Conservation (phyloP, 148 eudicot species). For the Vaccinium macrocarpon region DNA sequence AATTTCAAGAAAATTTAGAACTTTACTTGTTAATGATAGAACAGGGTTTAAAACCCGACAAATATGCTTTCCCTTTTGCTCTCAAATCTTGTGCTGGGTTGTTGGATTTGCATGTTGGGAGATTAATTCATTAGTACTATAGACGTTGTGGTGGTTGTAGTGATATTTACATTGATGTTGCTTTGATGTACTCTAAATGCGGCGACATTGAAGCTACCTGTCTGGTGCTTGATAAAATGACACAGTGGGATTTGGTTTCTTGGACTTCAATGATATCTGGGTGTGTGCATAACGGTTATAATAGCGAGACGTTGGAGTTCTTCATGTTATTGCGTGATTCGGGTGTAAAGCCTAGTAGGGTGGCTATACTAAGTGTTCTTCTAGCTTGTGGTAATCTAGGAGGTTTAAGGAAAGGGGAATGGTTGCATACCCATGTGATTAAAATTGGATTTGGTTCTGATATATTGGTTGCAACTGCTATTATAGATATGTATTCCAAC, state of each 20-base stretch:
- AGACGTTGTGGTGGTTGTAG: neutral
- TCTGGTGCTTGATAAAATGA: slow-evolving; percentile 13
- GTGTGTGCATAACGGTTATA: slow-evolving; percentile 14
- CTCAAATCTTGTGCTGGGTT: slow-evolving; percentile 14
- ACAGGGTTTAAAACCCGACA: slow-evolving; percentile 9
- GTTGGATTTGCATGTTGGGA: neutral
- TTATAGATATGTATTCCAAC: slow-evolving; percentile 15
- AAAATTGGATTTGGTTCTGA: slow-evolving; percentile 19
- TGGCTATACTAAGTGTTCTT: slow-evolving; percentile 18
- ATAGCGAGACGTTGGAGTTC: slow-evolving; percentile 15
- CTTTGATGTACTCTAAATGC: slow-evolving; percentile 20
- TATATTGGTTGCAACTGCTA: slow-evolving; percentile 18
- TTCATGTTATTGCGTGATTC: slow-evolving; percentile 15
- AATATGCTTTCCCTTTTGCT: slow-evolving; percentile 6
- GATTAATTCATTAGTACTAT: slow-evolving; percentile 3
- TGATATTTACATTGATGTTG: slow-evolving; percentile 14
- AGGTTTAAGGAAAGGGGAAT: slow-evolving; percentile 13
- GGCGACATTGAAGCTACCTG: slow-evolving; percentile 6
- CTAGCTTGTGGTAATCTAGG: slow-evolving; percentile 22
- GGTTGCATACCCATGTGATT: slow-evolving; percentile 7
- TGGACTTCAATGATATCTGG: slow-evolving; percentile 22
- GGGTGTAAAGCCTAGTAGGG: slow-evolving; percentile 16
- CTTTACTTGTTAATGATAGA: neutral
- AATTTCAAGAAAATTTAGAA: neutral
- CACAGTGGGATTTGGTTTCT: slow-evolving; percentile 17